Evolutionary conservation across 78 protist species (phyloP).

Genomic region (Dictyostelium brefeldianum): DNA sequence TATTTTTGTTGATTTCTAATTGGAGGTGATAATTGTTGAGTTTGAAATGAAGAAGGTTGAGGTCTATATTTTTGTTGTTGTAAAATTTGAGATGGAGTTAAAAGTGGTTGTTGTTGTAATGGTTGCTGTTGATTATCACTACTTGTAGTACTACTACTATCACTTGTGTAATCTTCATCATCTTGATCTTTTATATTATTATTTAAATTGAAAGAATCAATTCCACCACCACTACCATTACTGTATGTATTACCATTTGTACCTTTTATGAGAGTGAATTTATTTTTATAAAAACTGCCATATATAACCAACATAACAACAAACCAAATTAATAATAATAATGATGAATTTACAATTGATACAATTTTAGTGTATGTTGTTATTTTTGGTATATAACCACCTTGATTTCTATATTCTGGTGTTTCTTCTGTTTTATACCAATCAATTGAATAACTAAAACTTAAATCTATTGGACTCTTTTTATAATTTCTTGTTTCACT

Average conservation of each 20-base stretch:
- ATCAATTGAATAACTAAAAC: conserved; percentile 16
- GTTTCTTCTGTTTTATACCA: conserved; percentile 2
- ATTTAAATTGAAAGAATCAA: background rate
- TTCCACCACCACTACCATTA: background rate
- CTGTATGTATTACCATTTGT: background rate
- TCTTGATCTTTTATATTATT: conserved; percentile 8
- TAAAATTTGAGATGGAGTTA: no score
- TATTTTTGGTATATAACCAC: background rate
- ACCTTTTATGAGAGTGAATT: background rate
- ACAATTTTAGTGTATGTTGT: background rate
- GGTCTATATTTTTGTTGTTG: conserved; percentile 6
- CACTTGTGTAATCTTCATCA: background rate
- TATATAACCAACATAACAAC: background rate
- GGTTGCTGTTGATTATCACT: background rate
- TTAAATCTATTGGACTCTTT: background rate
- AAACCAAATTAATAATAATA: conserved; percentile 11
- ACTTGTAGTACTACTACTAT: background rate
- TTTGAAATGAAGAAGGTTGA: no score
- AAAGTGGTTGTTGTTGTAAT: no score
- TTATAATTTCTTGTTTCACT: background rate
- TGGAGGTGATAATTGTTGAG: background rate
- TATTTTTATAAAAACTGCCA: conserved; percentile 12
- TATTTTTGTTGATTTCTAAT: background rate
- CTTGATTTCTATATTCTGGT: background rate
- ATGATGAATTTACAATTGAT: background rate